Conservation (phyloP, 2,329 filamentous ascomycete species). For the Pseudogymnoascus sp. region DNA sequence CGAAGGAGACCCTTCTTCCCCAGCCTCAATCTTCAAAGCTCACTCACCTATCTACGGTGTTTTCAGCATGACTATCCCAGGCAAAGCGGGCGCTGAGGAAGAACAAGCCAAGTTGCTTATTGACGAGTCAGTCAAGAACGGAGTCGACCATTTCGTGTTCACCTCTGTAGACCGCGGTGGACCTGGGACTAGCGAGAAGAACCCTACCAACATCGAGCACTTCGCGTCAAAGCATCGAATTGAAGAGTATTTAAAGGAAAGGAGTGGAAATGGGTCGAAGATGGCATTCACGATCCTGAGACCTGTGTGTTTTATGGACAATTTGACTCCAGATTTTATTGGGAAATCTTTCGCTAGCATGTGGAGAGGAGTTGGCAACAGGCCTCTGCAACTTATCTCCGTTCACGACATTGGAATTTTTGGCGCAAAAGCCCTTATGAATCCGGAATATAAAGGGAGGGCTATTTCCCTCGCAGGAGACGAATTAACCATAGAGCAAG, state of each 20-base stretch:
- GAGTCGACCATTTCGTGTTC: constrained; percentile 55
- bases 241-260: constrained; percentile 46
- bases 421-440: constrained; percentile 31
- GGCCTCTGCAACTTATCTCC: constrained; percentile 32
- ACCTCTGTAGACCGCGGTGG: constrained; percentile 57
- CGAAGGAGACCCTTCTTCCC: constrained; percentile 45
- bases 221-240: constrained; percentile 48
- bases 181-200: constrained; percentile 34
- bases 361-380: constrained; percentile 28
- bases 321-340: constrained; percentile 28
- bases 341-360: constrained; percentile 29
- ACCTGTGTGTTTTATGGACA: constrained; percentile 48
- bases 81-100: constrained; percentile 38
- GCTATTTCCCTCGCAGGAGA: constrained; percentile 36
- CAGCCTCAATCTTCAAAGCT: constrained; percentile 38
- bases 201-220: constrained; percentile 44
- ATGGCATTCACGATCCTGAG: constrained; percentile 48
- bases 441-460: constrained; percentile 28
- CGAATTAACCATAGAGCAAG: constrained; percentile 31
- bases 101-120: constrained; percentile 45
- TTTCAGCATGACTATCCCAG: constrained; percentile 38
- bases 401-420: constrained; percentile 35
- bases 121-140: constrained; percentile 46
- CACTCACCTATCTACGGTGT: constrained; percentile 44
- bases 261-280: constrained; percentile 28